Conservation (phyloP, 2,329 filamentous ascomycete species). For the Ophiocordyceps camponoti-saundersi region DNA sequence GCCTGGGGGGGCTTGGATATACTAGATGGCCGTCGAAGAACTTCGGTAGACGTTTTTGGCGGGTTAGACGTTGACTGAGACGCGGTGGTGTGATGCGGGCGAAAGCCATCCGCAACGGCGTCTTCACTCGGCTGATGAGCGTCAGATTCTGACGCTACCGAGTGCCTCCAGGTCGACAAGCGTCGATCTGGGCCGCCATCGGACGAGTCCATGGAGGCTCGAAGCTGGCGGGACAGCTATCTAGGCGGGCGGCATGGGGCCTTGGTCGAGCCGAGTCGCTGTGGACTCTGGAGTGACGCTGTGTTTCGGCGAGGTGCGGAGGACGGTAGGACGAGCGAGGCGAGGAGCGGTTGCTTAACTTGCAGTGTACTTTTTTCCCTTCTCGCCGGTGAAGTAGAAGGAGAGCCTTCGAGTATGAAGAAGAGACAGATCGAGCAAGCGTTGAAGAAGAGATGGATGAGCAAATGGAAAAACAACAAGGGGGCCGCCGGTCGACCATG, state of each 20-base stretch:
- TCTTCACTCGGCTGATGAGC: conserved; percentile 32
- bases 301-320: neutral
- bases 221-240: neutral
- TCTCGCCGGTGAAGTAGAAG: neutral
- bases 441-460: neutral
- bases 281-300: neutral
- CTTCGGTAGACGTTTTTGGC: conserved; percentile 6
- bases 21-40: conserved; percentile 28
- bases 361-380: neutral
- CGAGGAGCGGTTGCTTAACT: neutral
- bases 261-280: neutral
- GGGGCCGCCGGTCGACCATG: neutral
- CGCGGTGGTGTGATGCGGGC: conserved; percentile 1
- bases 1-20: conserved; percentile 33
- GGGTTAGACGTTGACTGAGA: conserved; percentile 4
- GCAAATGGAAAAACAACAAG: neutral
- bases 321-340: neutral
- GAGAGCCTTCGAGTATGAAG: neutral
- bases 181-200: conserved; percentile 18
- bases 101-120: conserved; percentile 30
- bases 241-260: neutral
- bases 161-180: conserved; percentile 19
- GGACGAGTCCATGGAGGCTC: conserved; percentile 20
- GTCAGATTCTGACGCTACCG: conserved; percentile 12
- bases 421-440: neutral